Evolutionary conservation across 2,329 filamentous ascomycete species (phyloP).

Genomic region (Beauveria sp.): DNA sequence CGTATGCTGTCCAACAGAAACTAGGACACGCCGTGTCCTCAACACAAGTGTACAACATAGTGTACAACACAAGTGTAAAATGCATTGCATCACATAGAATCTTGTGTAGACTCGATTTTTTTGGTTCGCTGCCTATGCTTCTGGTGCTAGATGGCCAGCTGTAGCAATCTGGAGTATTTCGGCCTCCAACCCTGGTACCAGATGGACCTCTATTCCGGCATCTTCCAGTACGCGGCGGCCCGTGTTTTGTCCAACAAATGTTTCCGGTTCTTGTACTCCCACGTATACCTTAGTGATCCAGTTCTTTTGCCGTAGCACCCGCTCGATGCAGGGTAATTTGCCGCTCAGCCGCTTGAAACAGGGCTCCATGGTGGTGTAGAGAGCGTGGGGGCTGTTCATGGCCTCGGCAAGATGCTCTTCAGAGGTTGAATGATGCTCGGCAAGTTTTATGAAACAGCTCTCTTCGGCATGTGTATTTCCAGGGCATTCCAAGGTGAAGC

Average conservation of each 20-base stretch:
- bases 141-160: constrained; percentile 57
- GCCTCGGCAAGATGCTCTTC: constrained; percentile 47
- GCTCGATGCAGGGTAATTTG: constrained; percentile 69
- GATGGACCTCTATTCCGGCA: constrained; percentile 65
- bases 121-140: neutral
- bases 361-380: constrained; percentile 93
- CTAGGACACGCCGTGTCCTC: no score
- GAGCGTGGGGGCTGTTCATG: constrained; percentile 29
- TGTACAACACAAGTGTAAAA: no score
- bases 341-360: constrained; percentile 68
- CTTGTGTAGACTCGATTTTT: neutral
- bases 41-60: no score
- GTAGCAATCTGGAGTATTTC: constrained; percentile 78
- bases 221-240: constrained; percentile 63
- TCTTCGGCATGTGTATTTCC: constrained; percentile 98
- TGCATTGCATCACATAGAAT: no score
- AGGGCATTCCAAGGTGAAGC: constrained; percentile 82
- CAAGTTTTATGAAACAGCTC: constrained; percentile 74
- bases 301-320: constrained; percentile 57
- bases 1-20: no score
- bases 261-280: constrained; percentile 82
- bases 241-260: constrained; percentile 76
- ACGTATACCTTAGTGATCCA: constrained; percentile 75
- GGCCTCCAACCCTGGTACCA: constrained; percentile 67
- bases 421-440: constrained; percentile 36